Conservation (phyloP, 2,329 filamentous ascomycete species). For the Ophiostoma novo-ulmi region DNA sequence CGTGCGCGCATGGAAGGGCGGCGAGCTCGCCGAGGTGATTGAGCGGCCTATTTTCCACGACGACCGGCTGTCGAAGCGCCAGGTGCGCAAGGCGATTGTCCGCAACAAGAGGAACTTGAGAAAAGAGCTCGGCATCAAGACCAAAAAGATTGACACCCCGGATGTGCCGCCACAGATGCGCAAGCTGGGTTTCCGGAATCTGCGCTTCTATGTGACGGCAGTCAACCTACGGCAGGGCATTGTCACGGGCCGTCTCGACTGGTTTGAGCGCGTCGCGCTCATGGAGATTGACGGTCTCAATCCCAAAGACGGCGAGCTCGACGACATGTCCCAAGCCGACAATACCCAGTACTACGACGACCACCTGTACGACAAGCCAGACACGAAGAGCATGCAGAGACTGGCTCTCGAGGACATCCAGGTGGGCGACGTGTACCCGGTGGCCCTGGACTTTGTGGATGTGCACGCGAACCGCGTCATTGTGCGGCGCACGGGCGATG, state of each 20-base stretch:
- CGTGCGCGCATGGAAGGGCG: constrained; percentile 54
- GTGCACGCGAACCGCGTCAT: constrained; percentile 43
- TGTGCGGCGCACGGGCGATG: constrained; percentile 36
- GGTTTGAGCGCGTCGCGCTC: constrained; percentile 45
- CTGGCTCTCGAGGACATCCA: constrained; percentile 40
- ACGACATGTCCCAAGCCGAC: background rate
- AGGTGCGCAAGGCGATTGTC: background rate
- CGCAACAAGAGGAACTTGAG: background rate
- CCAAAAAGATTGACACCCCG: background rate
- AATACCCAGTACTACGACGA: background rate
- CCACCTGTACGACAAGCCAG: background rate
- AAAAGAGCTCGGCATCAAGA: background rate
- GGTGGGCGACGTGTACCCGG: constrained; percentile 51
- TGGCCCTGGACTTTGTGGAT: constrained; percentile 51
- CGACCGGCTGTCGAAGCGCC: background rate
- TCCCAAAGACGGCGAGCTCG: background rate
- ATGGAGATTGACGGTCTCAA: constrained; percentile 39
- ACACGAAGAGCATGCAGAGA: background rate
- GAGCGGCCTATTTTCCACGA: constrained; percentile 5
- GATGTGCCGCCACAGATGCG: background rate
- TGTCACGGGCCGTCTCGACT: constrained; percentile 44
- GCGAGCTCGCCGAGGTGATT: constrained; percentile 34
- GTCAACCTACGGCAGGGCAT: constrained; percentile 33
- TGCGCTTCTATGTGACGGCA: constrained; percentile 45
- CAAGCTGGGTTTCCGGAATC: constrained; percentile 39